Evolutionary conservation across 495 filamentous ascomycete genomes (phyloP), one percentile per base, ranked within the genome.

Genomic region (Hypoxylon cercidicola): DNA sequence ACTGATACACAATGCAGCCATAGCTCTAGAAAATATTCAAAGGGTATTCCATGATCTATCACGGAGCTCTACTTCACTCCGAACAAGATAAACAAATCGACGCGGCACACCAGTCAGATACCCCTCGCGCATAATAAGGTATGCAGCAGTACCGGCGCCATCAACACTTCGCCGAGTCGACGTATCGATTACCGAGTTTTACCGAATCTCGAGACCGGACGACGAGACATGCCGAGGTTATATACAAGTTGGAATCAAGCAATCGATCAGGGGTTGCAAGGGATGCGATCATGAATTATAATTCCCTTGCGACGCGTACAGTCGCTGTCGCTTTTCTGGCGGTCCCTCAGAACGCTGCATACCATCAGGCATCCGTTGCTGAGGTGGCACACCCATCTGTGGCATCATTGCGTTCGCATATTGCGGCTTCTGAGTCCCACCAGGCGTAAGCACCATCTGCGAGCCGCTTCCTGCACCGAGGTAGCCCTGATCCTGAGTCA

Each of bases 401-500:
- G 71, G 62, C 23, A 76, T 67, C 66, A 72, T 73, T 12, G 65
- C 59, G 20, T 67, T 68, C 16, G 62, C 41, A 62, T 73, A 79
- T 40, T 77, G 74, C 37, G 70, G 74, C 46, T 74, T 72, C 41
- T 77, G 74, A 11, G 74, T 75, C 18, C 77, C 79, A 11, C 77
- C 79, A 3, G 79, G 77, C 8, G 79, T 80, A 39, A 82, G 51
- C 30, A 79, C 77, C 72, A 82, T 79, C 20, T 76, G 75, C 10
- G 71, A 72, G 21, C 73, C 71, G 30, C 73, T 76, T 9, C 75
- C 72, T 11, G 74, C 75, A 19, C 64, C 74, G 40, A 81, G 68
- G 51, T 79, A 81, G 45, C 73, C 74, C 15, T 73, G 70, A 41
- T 77, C 77, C 28, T 74, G 71, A 11, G 39, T 62, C n/a, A 79